Percentiles rank a stretch among this genome's conserved stretches.
Evolutionary conservation across 106 monocot genomes (phyloP).

Genomic region (Dendrobium nobile): DNA sequence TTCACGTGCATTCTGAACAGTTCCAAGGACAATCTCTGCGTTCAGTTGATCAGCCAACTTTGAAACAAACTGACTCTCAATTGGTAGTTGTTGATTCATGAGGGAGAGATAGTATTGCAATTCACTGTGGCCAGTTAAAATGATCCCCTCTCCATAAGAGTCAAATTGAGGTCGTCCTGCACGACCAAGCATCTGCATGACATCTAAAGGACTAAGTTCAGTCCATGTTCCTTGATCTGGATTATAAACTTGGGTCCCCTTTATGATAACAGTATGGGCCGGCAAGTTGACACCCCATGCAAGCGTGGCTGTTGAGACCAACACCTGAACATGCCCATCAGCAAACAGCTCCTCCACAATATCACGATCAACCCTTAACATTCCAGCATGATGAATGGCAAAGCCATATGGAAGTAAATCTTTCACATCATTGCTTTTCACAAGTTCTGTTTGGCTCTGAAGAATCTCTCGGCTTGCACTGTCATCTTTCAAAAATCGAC

Average conservation of each 20-base stretch:
- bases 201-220: constrained; percentile 93
- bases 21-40: constrained; percentile 97
- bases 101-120: constrained; percentile 88
- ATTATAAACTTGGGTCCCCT: constrained; percentile 94
- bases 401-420: constrained; percentile 95
- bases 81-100: constrained; percentile 98
- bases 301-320: constrained; percentile 95
- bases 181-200: constrained; percentile 99
- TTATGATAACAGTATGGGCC: constrained; percentile 95
- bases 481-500: constrained; percentile 87
- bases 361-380: constrained; percentile 76
- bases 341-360: constrained; percentile 93
- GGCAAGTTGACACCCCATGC: constrained; percentile 99
- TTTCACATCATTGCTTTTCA: constrained; percentile 93
- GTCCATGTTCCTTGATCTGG: constrained; percentile 98
- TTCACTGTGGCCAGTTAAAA: constrained; percentile 86
- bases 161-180: constrained; percentile 97
- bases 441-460: constrained; percentile 74
- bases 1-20: constrained; percentile 95
- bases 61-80: constrained; percentile 95
- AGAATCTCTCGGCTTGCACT: constrained; percentile 97
- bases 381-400: constrained; percentile 97
- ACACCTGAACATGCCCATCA: constrained; percentile 89
- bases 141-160: constrained; percentile 93
- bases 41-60: constrained; percentile 98